Conservation (phyloP, 768 basidiomycete species). For the Boletus rubescentipes region DNA sequence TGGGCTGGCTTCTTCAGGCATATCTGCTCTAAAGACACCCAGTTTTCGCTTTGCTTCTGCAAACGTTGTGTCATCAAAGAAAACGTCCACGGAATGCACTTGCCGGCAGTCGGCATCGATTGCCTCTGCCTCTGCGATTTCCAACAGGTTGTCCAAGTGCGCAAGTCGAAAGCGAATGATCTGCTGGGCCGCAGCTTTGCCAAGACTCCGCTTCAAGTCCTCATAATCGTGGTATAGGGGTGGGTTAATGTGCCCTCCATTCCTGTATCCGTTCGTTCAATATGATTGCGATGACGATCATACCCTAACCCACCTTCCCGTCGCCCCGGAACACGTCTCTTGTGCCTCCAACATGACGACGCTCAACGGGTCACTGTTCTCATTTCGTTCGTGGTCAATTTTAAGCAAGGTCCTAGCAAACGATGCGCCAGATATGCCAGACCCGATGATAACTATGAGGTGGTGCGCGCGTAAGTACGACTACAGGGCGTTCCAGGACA, state of each 20-base stretch:
- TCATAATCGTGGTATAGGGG: constrained; percentile 47
- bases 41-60: constrained; percentile 44
- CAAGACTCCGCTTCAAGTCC: constrained; percentile 37
- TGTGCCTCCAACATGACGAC: constrained; percentile 64
- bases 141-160: constrained; percentile 34
- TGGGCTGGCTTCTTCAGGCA: constrained; percentile 45
- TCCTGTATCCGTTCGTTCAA: constrained; percentile 29
- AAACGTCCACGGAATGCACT: constrained; percentile 35
- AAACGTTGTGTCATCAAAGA: constrained; percentile 33
- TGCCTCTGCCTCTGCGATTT: constrained; percentile 32
- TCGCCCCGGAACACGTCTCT: constrained; percentile 54
- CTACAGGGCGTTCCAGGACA: background rate
- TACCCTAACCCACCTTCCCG: constrained; percentile 40
- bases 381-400: constrained; percentile 23
- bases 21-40: constrained; percentile 44
- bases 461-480: background rate
- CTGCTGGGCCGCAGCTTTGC: constrained; percentile 38
- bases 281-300: background rate
- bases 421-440: constrained; percentile 50
- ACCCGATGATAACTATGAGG: constrained; percentile 47
- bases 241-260: constrained; percentile 53
- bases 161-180: constrained; percentile 41
- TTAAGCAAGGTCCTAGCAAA: constrained; percentile 41
- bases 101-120: constrained; percentile 29
- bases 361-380: constrained; percentile 19